A percentile compares a stretch with the other conserved stretches of the same genome.
Evolutionary conservation across 179 eudicot genomes (phyloP).

Genomic region (Sideroxylon spinosum): DNA sequence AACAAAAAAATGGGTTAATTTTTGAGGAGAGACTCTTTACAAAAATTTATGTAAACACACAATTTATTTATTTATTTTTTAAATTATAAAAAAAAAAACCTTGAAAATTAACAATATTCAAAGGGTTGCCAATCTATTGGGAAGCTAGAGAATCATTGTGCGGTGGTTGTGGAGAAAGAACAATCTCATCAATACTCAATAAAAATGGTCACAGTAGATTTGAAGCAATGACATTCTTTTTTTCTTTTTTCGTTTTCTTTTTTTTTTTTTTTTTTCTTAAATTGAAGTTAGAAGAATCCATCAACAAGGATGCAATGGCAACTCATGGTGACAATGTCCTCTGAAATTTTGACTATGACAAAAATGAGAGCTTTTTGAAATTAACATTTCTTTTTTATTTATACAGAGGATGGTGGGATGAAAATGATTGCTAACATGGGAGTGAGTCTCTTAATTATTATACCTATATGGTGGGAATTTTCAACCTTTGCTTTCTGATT

Average conservation of each 20-base stretch:
- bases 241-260: no score
- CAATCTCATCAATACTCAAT: no score
- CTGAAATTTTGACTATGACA: background rate
- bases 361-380: background rate
- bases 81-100: no score
- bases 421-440: slow-evolving; percentile 9
- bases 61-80: no score
- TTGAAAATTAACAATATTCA: no score
- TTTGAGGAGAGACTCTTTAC: no score
- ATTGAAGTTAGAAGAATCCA: background rate
- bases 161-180: no score
- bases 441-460: slow-evolving; percentile 5
- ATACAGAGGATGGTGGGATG: background rate
- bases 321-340: background rate
- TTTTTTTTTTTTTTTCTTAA: no score
- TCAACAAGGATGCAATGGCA: background rate
- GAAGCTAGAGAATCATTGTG: no score
- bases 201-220: background rate
- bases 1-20: no score
- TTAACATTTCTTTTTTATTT: background rate
- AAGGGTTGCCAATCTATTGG: no score
- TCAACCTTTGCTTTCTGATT: slow-evolving; percentile 21
- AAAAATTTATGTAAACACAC: no score
- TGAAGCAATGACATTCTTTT: background rate
- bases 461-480: background rate